Evolutionary conservation across 352 stramenopile species (phyloP).

Genomic region (Hyaloperonospora brassicae): DNA sequence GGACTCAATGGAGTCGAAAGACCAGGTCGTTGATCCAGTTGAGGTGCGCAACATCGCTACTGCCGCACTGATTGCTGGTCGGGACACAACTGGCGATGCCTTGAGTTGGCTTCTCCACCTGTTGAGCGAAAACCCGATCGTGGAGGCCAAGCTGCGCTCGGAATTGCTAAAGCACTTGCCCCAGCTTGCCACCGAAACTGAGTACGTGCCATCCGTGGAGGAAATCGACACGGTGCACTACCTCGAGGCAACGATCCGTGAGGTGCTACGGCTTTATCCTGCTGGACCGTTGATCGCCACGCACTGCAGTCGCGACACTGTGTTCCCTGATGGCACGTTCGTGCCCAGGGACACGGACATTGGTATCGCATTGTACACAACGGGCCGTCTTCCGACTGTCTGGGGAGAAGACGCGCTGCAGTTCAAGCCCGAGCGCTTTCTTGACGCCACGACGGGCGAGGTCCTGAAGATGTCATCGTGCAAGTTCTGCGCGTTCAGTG

Average conservation of each 20-base stretch:
- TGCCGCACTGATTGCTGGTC: constrained; percentile 51
- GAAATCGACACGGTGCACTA: constrained; percentile 32
- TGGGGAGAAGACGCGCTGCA: constrained; percentile 42
- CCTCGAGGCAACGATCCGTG: constrained; percentile 44
- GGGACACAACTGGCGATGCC: constrained; percentile 60
- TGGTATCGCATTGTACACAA: constrained; percentile 39
- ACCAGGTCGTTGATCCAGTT: constrained; percentile 23
- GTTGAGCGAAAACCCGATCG: constrained; percentile 39
- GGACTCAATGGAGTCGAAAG: constrained; percentile 15
- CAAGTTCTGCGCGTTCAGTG: constrained; percentile 62
- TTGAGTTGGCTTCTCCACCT: constrained; percentile 64
- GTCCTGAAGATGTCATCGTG: constrained; percentile 34
- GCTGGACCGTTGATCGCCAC: constrained; percentile 26
- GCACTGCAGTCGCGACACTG: constrained; percentile 35
- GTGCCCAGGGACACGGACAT: constrained; percentile 37
- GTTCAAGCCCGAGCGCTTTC: constrained; percentile 48
- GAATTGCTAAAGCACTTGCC: constrained; percentile 38
- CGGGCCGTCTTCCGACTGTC: constrained; percentile 35
- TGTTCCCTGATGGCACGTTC: constrained; percentile 53
- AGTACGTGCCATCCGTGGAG: constrained; percentile 27
- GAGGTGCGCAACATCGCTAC: constrained; percentile 62
- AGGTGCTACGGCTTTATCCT: constrained; percentile 53
- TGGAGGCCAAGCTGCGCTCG: constrained; percentile 31
- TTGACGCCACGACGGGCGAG: constrained; percentile 30
- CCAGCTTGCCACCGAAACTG: constrained; percentile 13